phyloP scores from a whole-genome alignment of 371 early-diverging fungal species.

The Mycotypha africana region DNA sequence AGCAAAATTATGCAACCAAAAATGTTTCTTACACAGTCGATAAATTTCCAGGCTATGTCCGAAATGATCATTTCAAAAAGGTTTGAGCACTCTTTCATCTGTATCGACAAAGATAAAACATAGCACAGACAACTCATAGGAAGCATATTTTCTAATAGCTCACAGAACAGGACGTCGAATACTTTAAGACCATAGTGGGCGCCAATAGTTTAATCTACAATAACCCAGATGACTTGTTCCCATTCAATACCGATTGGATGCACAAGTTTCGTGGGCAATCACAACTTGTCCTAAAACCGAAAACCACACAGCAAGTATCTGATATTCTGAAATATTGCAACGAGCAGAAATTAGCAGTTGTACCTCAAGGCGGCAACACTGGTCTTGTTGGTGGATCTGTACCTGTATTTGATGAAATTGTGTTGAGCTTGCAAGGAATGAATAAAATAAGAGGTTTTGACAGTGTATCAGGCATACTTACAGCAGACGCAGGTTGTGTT shows the following conservation, averaged over 20 bases:
- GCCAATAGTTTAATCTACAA: constrained; percentile 42
- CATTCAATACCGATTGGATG: constrained; percentile 90
- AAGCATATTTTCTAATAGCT: constrained; percentile 17
- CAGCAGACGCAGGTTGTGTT: constrained; percentile 89
- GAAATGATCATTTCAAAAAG: constrained; percentile 54
- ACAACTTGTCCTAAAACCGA: constrained; percentile 81
- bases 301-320: constrained; percentile 81
- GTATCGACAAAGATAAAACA: neutral
- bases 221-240: constrained; percentile 49
- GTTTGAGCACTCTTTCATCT: too few species aligned
- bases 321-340: constrained; percentile 87
- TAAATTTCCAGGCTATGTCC: constrained; percentile 45
- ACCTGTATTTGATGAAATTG: constrained; percentile 87
- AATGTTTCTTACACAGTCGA: constrained; percentile 41
- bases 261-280: constrained; percentile 85
- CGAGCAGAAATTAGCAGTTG: constrained; percentile 79
- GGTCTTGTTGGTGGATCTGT: neutral
- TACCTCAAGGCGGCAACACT: constrained; percentile 95
- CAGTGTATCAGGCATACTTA: constrained; percentile 79
- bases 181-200: constrained; percentile 57
- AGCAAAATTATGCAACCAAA: constrained; percentile 20
- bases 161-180: constrained; percentile 50
- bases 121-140: neutral
- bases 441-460: constrained; percentile 82
- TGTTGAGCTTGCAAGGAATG: constrained; percentile 75